These are phyloP conservation scores for Spongispora temasekensis DNA, from an alignment of 1,284 basidiomycete genomes.

Conservation along the genomic window DNA sequence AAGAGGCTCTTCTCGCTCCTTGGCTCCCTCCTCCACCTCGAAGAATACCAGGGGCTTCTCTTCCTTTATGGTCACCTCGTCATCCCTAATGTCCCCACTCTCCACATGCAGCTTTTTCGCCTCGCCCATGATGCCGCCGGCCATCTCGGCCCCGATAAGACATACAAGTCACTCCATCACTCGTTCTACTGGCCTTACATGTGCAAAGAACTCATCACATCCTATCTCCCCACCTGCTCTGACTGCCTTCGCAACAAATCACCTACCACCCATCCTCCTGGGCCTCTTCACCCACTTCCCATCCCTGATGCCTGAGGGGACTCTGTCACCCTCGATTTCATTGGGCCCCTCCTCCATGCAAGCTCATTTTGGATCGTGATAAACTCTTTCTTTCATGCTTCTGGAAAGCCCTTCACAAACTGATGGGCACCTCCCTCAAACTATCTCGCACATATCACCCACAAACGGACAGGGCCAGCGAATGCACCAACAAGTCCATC, in stretches of 20 bases:
- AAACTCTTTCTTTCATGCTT: too few species aligned
- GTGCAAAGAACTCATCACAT: neutral
- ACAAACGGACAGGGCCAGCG: too few species aligned
- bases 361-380: too few species aligned
- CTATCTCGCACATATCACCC: too few species aligned
- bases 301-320: neutral
- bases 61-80: neutral
- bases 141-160: neutral
- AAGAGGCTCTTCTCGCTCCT: constrained; percentile 14
- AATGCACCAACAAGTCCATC: too few species aligned
- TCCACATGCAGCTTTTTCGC: neutral
- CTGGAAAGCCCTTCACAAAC: too few species aligned
- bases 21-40: neutral
- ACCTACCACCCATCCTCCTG: neutral
- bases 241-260: neutral
- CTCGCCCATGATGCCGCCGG: neutral
- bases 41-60: neutral
- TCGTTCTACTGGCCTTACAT: neutral
- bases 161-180: neutral
- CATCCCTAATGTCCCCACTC: neutral
- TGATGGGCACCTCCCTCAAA: too few species aligned
- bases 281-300: neutral
- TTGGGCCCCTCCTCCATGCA: too few species aligned
- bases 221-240: neutral
- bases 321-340: too few species aligned